Evolutionary conservation across 2,329 filamentous ascomycete genomes (phyloP).

Genomic region (Fusarium dimerum): DNA sequence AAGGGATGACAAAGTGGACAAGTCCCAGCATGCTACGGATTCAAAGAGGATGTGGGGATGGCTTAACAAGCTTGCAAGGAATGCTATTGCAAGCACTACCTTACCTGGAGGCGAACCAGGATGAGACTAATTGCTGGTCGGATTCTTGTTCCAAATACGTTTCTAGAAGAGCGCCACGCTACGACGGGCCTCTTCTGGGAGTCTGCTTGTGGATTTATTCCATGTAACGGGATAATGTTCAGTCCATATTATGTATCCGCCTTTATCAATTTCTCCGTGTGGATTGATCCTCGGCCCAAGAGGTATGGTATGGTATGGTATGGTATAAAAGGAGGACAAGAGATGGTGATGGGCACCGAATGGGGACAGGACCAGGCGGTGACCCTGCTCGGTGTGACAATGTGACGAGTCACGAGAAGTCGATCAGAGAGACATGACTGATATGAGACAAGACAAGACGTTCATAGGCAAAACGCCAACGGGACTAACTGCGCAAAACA

Average conservation of each 20-base stretch:
- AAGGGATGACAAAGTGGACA: constrained; percentile 22
- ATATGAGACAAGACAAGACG: constrained; percentile 9
- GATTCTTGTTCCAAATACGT: constrained; percentile 26
- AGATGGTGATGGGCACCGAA: constrained; percentile 18
- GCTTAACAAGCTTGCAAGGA: too few relatives aligned
- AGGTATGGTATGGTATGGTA: constrained; percentile 5
- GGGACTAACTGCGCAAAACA: constrained; percentile 10
- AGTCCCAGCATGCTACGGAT: neutral
- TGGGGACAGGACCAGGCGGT: constrained; percentile 14
- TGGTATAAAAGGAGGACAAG: constrained; percentile 8
- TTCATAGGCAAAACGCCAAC: too few relatives aligned
- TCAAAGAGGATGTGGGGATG: too few relatives aligned
- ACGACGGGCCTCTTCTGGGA: constrained; percentile 12
- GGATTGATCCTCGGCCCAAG: constrained; percentile 1
- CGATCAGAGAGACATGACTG: constrained; percentile 17
- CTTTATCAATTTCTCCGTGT: too few relatives aligned
- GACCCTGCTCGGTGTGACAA: constrained; percentile 17
- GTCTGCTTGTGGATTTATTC: neutral
- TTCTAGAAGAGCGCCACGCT: constrained; percentile 29
- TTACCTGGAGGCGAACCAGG: constrained; percentile 15
- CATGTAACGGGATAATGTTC: too few relatives aligned
- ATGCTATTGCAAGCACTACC: too few relatives aligned
- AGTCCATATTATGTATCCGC: too few relatives aligned
- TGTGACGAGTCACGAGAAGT: constrained; percentile 20
- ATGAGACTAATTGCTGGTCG: constrained; percentile 21